Evolutionary conservation across 2,329 filamentous ascomycete species (phyloP).

Genomic region (Venturia aucupariae): DNA sequence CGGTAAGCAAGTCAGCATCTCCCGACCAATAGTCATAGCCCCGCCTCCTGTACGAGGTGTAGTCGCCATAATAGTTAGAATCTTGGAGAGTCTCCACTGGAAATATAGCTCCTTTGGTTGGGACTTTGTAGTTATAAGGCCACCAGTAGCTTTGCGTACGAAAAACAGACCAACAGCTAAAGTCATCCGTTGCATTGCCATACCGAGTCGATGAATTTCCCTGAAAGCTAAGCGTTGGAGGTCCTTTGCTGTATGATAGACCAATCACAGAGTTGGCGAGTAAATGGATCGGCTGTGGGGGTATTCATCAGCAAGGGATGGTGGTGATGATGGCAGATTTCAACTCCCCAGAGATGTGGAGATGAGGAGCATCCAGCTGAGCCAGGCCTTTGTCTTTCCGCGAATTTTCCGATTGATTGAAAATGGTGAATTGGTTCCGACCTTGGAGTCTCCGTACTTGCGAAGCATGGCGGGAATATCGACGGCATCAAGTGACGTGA

Average conservation of each 20-base stretch:
- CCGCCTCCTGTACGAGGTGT: not conserved
- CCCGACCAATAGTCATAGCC: not conserved
- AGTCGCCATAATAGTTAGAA: not conserved
- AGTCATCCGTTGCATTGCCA: slow-evolving; percentile 1
- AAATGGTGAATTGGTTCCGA: too few relatives aligned
- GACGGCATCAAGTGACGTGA: too few relatives aligned
- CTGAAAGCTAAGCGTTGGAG: slow-evolving; percentile 17
- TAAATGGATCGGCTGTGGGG: slow-evolving; percentile 23
- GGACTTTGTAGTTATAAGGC: not conserved
- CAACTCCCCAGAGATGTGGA: too few relatives aligned
- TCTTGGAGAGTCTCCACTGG: not conserved
- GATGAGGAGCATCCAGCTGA: too few relatives aligned
- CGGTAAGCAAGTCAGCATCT: not conserved
- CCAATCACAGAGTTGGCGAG: slow-evolving; percentile 23
- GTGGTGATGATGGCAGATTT: too few relatives aligned
- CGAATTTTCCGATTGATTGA: too few relatives aligned
- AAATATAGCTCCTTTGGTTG: not conserved
- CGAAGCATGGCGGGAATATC: too few relatives aligned
- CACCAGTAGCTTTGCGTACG: slow-evolving; percentile 5
- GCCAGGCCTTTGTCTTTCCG: too few relatives aligned
- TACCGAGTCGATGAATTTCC: not conserved
- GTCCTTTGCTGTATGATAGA: slow-evolving; percentile 20
- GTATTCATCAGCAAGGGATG: too few relatives aligned
- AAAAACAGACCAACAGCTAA: slow-evolving; percentile 10
- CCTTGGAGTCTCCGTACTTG: too few relatives aligned